These are phyloP conservation scores for Botryococcus braunii DNA, from an alignment of 163 green algal genomes.

Conservation along the genomic window DNA sequence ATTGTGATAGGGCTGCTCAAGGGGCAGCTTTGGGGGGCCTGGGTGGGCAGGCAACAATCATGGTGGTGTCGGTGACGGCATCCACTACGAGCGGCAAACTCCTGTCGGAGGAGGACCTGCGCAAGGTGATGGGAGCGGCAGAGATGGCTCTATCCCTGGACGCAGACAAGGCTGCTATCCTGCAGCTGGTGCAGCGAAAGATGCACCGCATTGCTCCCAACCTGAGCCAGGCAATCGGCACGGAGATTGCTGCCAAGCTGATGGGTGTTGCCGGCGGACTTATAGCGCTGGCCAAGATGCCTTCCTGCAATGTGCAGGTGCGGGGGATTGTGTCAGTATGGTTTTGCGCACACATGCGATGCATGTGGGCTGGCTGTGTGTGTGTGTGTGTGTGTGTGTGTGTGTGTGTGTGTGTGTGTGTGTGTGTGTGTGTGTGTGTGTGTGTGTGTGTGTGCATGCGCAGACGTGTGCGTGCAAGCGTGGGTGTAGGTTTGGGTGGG, in stretches of 20 bases:
- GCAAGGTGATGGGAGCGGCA: slow-evolving; percentile 54
- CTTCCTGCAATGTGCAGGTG: slow-evolving; percentile 91
- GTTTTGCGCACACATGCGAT: not conserved
- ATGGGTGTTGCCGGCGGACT: slow-evolving; percentile 94
- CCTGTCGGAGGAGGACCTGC: slow-evolving; percentile 41
- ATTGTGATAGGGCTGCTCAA: too few relatives aligned
- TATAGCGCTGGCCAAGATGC: slow-evolving; percentile 76
- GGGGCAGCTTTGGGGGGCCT: too few relatives aligned
- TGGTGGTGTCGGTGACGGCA: slow-evolving; percentile 96
- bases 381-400: too few relatives aligned
- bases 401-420: too few relatives aligned
- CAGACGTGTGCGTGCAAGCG: too few relatives aligned
- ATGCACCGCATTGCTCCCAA: slow-evolving; percentile 94
- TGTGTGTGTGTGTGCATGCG: too few relatives aligned
- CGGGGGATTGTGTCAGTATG: not conserved
- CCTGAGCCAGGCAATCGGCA: slow-evolving; percentile 77
- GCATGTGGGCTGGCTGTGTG: too few relatives aligned
- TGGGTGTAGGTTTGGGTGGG: too few relatives aligned
- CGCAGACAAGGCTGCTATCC: slow-evolving; percentile 56
- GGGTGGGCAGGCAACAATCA: slow-evolving; percentile 61
- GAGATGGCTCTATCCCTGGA: slow-evolving; percentile 72
- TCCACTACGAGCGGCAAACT: slow-evolving; percentile 81
- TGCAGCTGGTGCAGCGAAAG: slow-evolving; percentile 39
- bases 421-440: too few relatives aligned
- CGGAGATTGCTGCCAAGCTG: slow-evolving; percentile 82